Conservation (phyloP, 2,329 filamentous ascomycete genomes). For the Xylariales sp. region DNA sequence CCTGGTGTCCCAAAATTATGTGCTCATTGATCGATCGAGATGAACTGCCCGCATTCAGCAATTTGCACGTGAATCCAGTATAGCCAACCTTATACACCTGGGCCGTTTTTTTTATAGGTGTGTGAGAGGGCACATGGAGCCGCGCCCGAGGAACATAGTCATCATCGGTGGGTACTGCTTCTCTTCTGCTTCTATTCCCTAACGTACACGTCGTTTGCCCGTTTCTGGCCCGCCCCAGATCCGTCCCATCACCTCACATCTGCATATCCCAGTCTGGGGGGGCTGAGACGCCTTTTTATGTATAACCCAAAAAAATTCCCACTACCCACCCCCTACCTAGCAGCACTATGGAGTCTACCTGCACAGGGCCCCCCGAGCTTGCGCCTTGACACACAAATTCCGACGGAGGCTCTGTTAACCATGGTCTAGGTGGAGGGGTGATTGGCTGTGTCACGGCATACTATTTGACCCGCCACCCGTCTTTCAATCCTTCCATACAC, state of each 20-base stretch:
- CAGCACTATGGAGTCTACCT: no score
- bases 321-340: no score
- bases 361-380: no score
- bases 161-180: constrained; percentile 23
- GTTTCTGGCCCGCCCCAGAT: no score
- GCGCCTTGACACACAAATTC: constrained; percentile 1
- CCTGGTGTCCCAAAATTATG: no score
- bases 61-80: constrained; percentile 1
- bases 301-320: no score
- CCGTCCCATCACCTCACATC: no score
- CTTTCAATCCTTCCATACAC: constrained; percentile 70
- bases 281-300: no score
- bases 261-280: no score
- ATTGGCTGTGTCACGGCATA: constrained; percentile 92
- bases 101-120: background rate
- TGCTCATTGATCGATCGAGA: no score
- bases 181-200: background rate
- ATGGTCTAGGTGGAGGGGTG: constrained; percentile 73
- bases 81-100: background rate
- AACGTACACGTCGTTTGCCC: no score
- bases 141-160: constrained; percentile 9
- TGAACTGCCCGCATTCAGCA: no score
- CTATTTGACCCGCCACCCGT: constrained; percentile 80
- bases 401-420: background rate
- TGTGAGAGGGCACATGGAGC: constrained; percentile 7